Conservation (phyloP, 129 eudicot genomes). For the Chrysanthemum makinoi region DNA sequence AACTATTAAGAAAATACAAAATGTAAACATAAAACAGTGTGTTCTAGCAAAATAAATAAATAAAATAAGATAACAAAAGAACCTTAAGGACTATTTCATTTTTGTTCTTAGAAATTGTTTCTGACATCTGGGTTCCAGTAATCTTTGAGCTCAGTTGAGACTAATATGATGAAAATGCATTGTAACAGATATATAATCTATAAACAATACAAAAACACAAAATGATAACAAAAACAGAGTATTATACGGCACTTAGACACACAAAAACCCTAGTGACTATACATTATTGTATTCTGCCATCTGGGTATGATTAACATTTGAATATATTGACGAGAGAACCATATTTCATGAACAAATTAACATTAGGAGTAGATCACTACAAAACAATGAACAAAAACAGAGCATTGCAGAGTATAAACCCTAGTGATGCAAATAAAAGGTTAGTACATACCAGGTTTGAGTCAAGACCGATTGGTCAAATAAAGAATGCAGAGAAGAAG, state of each 20-base stretch:
- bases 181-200: not conserved
- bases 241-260: not conserved
- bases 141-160: not conserved
- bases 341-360: not conserved
- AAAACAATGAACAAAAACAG: slow-evolving; percentile 7
- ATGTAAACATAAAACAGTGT: slow-evolving; percentile 18
- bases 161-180: too few relatives aligned
- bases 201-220: not conserved
- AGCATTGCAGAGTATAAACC: not conserved
- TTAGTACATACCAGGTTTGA: slow-evolving; percentile 36
- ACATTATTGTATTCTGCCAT: not conserved
- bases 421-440: not conserved
- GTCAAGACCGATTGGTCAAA: slow-evolving; percentile 4
- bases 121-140: not conserved
- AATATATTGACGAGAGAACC: not conserved
- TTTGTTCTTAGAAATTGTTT: not conserved
- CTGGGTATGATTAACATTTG: not conserved
- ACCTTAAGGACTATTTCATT: too few relatives aligned
- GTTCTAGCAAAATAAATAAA: not conserved
- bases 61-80: not conserved
- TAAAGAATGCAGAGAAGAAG: slow-evolving; percentile 5
- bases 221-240: slow-evolving; percentile 17
- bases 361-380: not conserved
- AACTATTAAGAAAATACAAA: not conserved
- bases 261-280: not conserved